Percentiles rank a stretch among this genome's conserved stretches.
phyloP scores from a whole-genome alignment of 768 basidiomycete genomes.

The Tylopilus subfusipes region DNA sequence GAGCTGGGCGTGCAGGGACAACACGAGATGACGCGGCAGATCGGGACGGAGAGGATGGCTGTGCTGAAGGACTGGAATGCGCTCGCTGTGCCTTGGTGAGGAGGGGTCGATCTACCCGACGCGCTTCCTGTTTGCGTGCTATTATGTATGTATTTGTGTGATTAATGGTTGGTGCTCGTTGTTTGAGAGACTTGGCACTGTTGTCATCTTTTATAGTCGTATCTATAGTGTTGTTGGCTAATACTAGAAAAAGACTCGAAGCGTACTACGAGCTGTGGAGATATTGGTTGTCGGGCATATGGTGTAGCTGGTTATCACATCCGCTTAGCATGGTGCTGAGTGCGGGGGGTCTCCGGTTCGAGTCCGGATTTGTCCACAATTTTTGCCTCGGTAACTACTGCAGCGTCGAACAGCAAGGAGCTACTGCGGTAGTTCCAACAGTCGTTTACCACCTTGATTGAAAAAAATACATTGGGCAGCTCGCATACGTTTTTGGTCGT shows the following conservation, averaged over 20 bases:
- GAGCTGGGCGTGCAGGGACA: constrained; percentile 73
- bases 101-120: not conserved
- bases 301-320: constrained; percentile 42
- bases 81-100: constrained; percentile 57
- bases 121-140: not conserved
- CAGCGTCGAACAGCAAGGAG: no score
- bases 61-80: constrained; percentile 65
- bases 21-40: constrained; percentile 81
- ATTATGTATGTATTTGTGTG: not conserved
- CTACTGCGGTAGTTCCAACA: no score
- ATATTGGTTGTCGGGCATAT: constrained; percentile 27
- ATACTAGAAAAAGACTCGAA: not conserved
- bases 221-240: not conserved
- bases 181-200: not conserved
- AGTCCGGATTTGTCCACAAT: constrained; percentile 38
- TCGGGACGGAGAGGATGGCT: constrained; percentile 69
- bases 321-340: constrained; percentile 35
- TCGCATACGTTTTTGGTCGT: not conserved
- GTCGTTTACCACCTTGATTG: no score
- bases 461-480: not conserved
- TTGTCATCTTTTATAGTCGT: not conserved
- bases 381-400: constrained; percentile 1
- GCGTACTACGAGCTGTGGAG: not conserved
- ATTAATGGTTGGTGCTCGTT: not conserved
- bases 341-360: constrained; percentile 41